Conservation (phyloP, 495 filamentous ascomycete species). For the Penicillium riverlandense region DNA sequence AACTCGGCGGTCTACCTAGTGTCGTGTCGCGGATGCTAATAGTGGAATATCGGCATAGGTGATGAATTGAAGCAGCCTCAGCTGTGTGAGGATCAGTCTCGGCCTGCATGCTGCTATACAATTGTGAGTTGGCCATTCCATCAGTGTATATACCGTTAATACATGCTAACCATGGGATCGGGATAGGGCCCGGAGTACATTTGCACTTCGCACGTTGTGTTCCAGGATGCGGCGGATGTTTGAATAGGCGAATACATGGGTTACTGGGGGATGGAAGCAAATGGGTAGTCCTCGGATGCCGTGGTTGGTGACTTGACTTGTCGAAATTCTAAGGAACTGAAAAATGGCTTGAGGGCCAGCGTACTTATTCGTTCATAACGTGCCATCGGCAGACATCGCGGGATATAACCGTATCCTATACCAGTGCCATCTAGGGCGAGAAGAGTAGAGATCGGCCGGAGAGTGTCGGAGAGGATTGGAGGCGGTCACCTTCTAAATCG, state of each 20-base stretch:
- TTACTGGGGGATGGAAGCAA: background rate
- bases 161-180: slow-evolving; percentile 3
- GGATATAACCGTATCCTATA: slow-evolving; percentile 2
- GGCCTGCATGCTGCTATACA: slow-evolving; percentile 20
- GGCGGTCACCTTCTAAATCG: background rate
- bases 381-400: slow-evolving; percentile 4
- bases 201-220: slow-evolving; percentile 21
- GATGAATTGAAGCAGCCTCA: slow-evolving; percentile 11
- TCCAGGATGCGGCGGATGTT: slow-evolving; percentile 15
- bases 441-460: background rate
- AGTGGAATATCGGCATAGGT: background rate
- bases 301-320: no score
- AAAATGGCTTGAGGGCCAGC: background rate
- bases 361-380: slow-evolving; percentile 11
- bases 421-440: background rate
- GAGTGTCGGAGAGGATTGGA: no score
- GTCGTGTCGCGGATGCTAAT: background rate
- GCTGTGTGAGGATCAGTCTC: slow-evolving; percentile 21
- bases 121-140: slow-evolving; percentile 3
- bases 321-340: no score
- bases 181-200: slow-evolving; percentile 21
- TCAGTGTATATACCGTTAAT: no score
- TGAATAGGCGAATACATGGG: background rate
- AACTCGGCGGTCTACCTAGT: background rate
- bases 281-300: background rate